phyloP scores from a whole-genome alignment of 2,329 filamentous ascomycete genomes.

The Rutstroemia sp. region DNA sequence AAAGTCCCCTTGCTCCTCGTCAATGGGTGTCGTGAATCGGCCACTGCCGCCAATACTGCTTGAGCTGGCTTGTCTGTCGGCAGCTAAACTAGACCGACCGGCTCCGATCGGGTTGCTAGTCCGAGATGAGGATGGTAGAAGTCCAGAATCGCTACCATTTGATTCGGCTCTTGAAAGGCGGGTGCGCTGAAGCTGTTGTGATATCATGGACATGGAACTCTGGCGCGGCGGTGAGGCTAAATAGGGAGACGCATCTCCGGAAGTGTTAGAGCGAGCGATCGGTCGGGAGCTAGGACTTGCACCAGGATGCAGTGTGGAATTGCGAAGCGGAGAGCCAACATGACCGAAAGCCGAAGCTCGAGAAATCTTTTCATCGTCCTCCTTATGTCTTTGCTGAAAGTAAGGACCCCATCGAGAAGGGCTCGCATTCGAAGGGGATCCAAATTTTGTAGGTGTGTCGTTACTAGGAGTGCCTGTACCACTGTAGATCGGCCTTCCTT shows the following conservation, averaged over 20 bases:
- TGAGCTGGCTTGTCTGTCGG: constrained; percentile 53
- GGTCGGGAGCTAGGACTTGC: constrained; percentile 35
- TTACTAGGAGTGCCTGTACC: constrained; percentile 36
- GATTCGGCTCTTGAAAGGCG: constrained; percentile 39
- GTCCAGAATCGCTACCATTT: constrained; percentile 38
- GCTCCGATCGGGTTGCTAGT: constrained; percentile 33
- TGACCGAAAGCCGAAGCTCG: constrained; percentile 54
- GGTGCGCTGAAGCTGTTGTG: constrained; percentile 55
- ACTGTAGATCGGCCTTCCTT: constrained; percentile 34
- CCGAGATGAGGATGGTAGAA: constrained; percentile 39
- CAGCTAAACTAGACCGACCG: constrained; percentile 34
- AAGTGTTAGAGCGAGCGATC: constrained; percentile 31
- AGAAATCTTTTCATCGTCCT: constrained; percentile 38
- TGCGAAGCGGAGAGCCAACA: constrained; percentile 57
- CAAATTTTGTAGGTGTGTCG: constrained; percentile 46
- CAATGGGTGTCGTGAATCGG: constrained; percentile 56
- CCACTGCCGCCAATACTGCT: constrained; percentile 43
- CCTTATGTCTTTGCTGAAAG: constrained; percentile 53
- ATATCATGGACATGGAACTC: constrained; percentile 48
- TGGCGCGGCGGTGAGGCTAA: constrained; percentile 29
- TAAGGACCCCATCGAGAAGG: constrained; percentile 54
- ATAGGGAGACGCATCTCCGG: constrained; percentile 27
- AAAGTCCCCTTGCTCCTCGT: constrained; percentile 56
- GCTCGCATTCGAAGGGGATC: constrained; percentile 51
- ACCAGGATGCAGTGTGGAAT: constrained; percentile 51